Conservation (phyloP, 257 asterid genomes). For the Fraxinus quadrangulata region DNA sequence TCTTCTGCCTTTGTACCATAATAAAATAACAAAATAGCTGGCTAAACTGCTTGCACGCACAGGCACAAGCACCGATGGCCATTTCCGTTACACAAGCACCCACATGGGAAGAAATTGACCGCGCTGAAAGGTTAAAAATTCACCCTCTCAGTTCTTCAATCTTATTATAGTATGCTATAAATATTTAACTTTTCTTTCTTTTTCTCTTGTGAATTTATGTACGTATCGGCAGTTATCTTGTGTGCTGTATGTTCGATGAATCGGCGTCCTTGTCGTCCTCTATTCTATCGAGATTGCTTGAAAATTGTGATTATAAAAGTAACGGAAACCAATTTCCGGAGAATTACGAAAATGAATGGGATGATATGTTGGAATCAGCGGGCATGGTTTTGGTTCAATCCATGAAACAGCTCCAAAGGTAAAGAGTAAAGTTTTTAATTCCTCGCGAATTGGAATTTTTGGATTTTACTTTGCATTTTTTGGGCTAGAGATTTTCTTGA, state of each 20-base stretch:
- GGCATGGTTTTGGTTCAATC: constrained; percentile 94
- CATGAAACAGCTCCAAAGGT: constrained; percentile 65
- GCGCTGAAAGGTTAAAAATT: constrained; percentile 50
- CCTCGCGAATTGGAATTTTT: background rate
- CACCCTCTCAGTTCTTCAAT: background rate
- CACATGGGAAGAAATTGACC: constrained; percentile 62
- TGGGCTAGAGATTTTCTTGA: constrained; percentile 17
- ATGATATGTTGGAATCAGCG: constrained; percentile 75
- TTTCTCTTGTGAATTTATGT: background rate
- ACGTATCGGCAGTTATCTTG: constrained; percentile 59
- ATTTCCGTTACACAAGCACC: constrained; percentile 27
- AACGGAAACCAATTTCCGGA: constrained; percentile 25
- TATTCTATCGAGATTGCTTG: constrained; percentile 46
- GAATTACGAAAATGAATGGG: constrained; percentile 38
- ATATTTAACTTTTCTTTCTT: background rate
- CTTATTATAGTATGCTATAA: background rate
- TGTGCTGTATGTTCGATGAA: constrained; percentile 73
- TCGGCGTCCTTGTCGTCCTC: constrained; percentile 60
- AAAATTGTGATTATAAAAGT: constrained; percentile 21
- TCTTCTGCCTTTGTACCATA: too few relatives aligned
- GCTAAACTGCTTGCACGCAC: background rate
- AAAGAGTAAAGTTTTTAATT: background rate
- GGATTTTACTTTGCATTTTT: background rate
- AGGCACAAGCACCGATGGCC: constrained; percentile 25
- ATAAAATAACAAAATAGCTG: background rate